phyloP scores from a whole-genome alignment of 805 yeast species.

The Ogataea trehalophila region DNA sequence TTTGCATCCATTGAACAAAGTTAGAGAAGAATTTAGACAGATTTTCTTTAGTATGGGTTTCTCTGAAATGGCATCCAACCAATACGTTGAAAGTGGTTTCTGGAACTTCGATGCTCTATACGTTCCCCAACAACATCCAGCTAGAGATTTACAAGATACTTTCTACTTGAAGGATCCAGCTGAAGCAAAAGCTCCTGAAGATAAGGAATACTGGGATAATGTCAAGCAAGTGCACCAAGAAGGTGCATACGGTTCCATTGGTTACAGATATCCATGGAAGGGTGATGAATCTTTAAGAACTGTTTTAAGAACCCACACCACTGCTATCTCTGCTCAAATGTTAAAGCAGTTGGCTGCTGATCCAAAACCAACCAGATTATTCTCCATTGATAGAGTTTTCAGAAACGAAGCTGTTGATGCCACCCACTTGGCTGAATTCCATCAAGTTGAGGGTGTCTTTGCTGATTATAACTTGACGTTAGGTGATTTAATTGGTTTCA shows the following conservation, averaged over 20 bases:
- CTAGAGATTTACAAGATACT: constrained; percentile 98
- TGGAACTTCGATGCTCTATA: constrained; percentile 97
- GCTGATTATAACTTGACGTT: constrained; percentile 94
- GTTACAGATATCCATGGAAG: constrained; percentile 98
- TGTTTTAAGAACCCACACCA: constrained; percentile 96
- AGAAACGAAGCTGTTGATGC: constrained; percentile 99
- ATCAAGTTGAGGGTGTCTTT: constrained; percentile 98
- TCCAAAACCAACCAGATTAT: constrained; percentile 86
- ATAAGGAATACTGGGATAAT: constrained; percentile 70
- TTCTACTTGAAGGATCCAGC: constrained; percentile 94
- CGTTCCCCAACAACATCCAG: constrained; percentile 99
- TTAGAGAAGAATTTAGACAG: constrained; percentile 95
- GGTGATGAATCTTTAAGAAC: constrained; percentile 84
- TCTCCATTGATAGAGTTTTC: constrained; percentile 97
- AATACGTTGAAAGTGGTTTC: constrained; percentile 96
- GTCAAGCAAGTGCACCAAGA: constrained; percentile 80
- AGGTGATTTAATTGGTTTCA: constrained; percentile 96
- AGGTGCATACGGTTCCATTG: constrained; percentile 91
- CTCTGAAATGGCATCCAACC: constrained; percentile 98
- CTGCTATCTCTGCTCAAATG: constrained; percentile 88
- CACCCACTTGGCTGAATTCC: constrained; percentile 98
- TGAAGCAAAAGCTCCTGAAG: constrained; percentile 77
- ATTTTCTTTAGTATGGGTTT: constrained; percentile 97
- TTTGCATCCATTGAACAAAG: constrained; percentile 93
- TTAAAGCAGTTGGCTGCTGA: constrained; percentile 80